Conservation (phyloP, 2,329 filamentous ascomycete species). For the Sclerotinia nivalis region DNA sequence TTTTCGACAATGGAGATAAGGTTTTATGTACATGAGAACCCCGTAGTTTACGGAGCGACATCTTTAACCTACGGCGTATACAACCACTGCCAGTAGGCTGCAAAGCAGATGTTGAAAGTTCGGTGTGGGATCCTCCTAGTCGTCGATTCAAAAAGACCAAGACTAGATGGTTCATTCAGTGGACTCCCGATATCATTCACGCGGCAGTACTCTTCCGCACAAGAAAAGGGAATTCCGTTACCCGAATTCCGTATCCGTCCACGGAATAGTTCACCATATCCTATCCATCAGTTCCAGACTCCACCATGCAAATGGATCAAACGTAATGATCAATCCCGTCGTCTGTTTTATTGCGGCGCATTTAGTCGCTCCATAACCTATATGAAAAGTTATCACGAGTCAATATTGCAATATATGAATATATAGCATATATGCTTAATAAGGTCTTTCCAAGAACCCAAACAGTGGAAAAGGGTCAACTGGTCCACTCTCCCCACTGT, state of each 20-base stretch:
- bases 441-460: not conserved
- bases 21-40: not conserved
- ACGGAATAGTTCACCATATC: not conserved
- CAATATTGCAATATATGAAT: conserved; percentile 2
- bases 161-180: conserved; percentile 1
- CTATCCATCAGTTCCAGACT: not conserved
- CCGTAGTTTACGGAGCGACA: not conserved
- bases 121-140: too few species aligned
- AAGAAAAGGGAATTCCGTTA: conserved; percentile 8
- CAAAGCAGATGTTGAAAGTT: not conserved
- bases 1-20: not conserved
- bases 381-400: conserved; percentile 2
- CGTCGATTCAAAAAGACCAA: not conserved
- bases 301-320: not conserved
- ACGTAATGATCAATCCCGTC: not conserved
- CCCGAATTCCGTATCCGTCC: not conserved
- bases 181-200: not conserved
- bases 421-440: not conserved
- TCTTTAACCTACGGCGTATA: not conserved
- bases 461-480: not conserved
- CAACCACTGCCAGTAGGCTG: not conserved
- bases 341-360: conserved; percentile 6
- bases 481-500: conserved; percentile 10
- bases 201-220: conserved; percentile 3
- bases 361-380: not conserved